Conservation (phyloP, 805 yeast species). For the Candida vartiovaarae region DNA sequence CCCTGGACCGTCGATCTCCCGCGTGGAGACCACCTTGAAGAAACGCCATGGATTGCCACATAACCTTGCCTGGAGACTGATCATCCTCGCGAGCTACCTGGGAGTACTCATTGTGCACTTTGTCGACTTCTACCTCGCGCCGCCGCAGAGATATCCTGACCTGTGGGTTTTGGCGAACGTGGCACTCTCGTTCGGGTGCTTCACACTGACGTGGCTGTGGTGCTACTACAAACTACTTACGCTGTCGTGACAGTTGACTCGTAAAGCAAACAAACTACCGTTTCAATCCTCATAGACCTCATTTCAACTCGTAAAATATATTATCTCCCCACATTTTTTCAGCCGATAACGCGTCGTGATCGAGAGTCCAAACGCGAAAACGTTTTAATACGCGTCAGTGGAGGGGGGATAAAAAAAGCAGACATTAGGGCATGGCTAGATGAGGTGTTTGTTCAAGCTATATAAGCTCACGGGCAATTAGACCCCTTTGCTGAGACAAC, state of each 20-base stretch:
- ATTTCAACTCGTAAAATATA: too few species aligned
- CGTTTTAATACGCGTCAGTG: too few species aligned
- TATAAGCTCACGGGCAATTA: too few species aligned
- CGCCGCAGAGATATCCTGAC: slow-evolving; percentile 70
- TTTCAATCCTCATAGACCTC: too few species aligned
- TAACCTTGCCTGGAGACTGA: slow-evolving; percentile 39
- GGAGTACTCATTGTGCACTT: slow-evolving; percentile 45
- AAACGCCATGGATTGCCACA: slow-evolving; percentile 43
- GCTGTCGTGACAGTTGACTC: slow-evolving; percentile 21
- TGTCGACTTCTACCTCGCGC: slow-evolving; percentile 40
- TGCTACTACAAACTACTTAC: slow-evolving; percentile 44
- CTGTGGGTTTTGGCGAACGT: slow-evolving; percentile 78
- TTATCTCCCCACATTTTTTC: too few species aligned
- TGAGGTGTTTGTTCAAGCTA: too few species aligned
- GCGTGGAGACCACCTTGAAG: slow-evolving; percentile 22
- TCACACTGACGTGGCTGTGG: slow-evolving; percentile 79
- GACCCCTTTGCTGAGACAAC: not conserved
- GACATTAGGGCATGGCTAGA: too few species aligned
- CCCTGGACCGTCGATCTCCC: slow-evolving; percentile 37
- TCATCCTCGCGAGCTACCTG: slow-evolving; percentile 46
- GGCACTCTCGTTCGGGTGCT: slow-evolving; percentile 67
- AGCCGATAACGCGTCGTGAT: too few species aligned
- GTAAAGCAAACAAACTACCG: too few species aligned
- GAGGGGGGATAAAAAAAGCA: too few species aligned
- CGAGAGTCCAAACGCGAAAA: too few species aligned